Base-by-base conservation (phyloP, 164 flowering plant species). In the Kalanchoe fedtschenkoi region DNA sequence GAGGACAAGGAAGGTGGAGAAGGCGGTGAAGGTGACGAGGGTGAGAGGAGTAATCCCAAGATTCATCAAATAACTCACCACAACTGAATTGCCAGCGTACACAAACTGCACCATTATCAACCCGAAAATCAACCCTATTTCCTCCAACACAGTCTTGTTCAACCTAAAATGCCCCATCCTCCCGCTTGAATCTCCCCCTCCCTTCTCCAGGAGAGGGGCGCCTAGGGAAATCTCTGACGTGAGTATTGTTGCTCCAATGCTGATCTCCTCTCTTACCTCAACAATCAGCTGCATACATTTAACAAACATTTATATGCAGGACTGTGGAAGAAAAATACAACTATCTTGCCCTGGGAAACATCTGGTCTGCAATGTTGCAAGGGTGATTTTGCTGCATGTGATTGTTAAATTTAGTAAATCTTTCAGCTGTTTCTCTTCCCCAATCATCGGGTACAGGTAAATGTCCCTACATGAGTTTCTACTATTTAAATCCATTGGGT, bases 1-100 rank as follows among this genome's bases (percentile, higher is more conserved):
- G 65, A 82, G 75, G 43, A 80, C 62, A 47, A 84, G 33, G 69
- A 84, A 82, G 57, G 89, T 82, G 32, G 85, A 71, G 35, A 71
- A 70, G 42, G 71, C 55, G 22, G 76, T 67, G 69, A 76, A 77
- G 65, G 79, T 72, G 46, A 79, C 73, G 60, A 84, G 79, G 62
- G 82, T 60, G 56, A 68, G 57, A 69, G 81, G 72, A 24, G 46
- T 51, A 28, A 80, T 59, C 9, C 87, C 83, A 24, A 76, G 38
- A n/a, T 80, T 73, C 86, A 82, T 71, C 3, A 84, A 56, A 65
- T 74, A 78, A 56, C 82, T 62, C 66, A 73, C 16, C 30, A 84
- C 42, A 33, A 84, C 64, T 0, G 83, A 67, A 61, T 79, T 79
- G 11, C 77, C 80, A 6, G 89, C 87, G 46, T 70, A 77, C 10